Conservation (phyloP, 2,329 filamentous ascomycete genomes). For the Pezicula rhizophila region DNA sequence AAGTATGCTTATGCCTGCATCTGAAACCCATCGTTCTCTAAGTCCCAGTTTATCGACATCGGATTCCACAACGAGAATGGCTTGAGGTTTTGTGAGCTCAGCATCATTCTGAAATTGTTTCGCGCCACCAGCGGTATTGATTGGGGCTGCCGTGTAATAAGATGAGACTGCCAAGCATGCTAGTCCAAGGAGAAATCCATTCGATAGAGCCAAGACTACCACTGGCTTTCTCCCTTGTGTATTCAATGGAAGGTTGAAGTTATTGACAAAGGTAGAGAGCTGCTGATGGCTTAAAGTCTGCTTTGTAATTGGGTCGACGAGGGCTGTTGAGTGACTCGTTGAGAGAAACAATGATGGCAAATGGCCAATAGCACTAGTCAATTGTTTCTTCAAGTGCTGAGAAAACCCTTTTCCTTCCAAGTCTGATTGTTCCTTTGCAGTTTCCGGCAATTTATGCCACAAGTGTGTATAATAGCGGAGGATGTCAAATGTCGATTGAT, state of each 20-base stretch:
- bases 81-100: constrained; percentile 37
- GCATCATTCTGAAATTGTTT: constrained; percentile 47
- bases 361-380: not conserved
- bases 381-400: not conserved
- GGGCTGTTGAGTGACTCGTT: not conserved
- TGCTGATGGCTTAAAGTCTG: constrained; percentile 26
- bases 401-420: not conserved
- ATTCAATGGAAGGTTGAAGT: constrained; percentile 27
- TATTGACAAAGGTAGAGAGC: constrained; percentile 27
- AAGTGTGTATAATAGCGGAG: constrained; percentile 30
- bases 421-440: constrained; percentile 24
- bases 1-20: constrained; percentile 33
- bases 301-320: not conserved
- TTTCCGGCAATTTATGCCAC: constrained; percentile 32
- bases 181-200: constrained; percentile 45
- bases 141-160: constrained; percentile 45
- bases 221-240: constrained; percentile 22
- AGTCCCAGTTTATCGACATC: constrained; percentile 37
- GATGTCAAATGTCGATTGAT: constrained; percentile 22
- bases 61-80: constrained; percentile 38
- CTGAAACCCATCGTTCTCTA: constrained; percentile 24
- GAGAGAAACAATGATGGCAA: constrained; percentile 1
- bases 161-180: constrained; percentile 43
- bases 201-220: constrained; percentile 45
- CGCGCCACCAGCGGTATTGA: constrained; percentile 41